A percentile compares a stretch with the other conserved stretches of the same genome.
phyloP scores from a whole-genome alignment of 164 flowering plant genomes.

The Chimonanthus salicifolius region DNA sequence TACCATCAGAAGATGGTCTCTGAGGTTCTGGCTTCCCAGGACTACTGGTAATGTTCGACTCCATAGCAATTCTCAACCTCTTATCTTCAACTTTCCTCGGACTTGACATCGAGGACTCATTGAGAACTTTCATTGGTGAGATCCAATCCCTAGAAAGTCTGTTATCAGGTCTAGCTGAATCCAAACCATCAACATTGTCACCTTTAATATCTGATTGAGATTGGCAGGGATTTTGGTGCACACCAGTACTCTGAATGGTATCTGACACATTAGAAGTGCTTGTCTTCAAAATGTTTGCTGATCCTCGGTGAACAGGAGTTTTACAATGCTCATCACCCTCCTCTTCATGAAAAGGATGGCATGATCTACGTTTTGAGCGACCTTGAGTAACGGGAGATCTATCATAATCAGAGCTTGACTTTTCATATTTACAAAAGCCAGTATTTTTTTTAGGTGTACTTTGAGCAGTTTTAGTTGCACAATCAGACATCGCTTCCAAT shows the following conservation, averaged over 20 bases:
- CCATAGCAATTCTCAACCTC: conserved; percentile 21
- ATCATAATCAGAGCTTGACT: conserved; percentile 16
- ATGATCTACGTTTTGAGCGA: conserved; percentile 52
- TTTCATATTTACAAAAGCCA: conserved; percentile 23
- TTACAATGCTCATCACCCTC: conserved; percentile 46
- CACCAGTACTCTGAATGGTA: conserved; percentile 17
- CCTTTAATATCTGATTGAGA: conserved; percentile 18
- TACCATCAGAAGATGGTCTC: conserved; percentile 25
- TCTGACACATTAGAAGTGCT: conserved; percentile 19
- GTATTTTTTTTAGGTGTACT: conserved; percentile 17
- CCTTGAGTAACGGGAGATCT: conserved; percentile 21
- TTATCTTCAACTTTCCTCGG: conserved; percentile 31
- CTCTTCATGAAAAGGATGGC: conserved; percentile 55
- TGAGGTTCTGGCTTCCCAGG: conserved; percentile 32
- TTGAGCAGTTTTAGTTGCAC: conserved; percentile 26
- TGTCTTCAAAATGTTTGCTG: conserved; percentile 21
- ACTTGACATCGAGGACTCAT: conserved; percentile 18
- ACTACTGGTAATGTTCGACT: conserved; percentile 17
- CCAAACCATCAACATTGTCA: conserved; percentile 14
- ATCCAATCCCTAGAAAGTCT: conserved; percentile 17
- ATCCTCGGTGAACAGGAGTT: conserved; percentile 67
- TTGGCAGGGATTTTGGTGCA: conserved; percentile 11
- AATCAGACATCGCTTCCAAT: conserved; percentile 42
- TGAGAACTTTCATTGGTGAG: conserved; percentile 13
- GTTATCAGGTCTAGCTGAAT: conserved; percentile 9